Conservation (phyloP, 163 green algal species). For the Trebouxia gelatinosa region DNA sequence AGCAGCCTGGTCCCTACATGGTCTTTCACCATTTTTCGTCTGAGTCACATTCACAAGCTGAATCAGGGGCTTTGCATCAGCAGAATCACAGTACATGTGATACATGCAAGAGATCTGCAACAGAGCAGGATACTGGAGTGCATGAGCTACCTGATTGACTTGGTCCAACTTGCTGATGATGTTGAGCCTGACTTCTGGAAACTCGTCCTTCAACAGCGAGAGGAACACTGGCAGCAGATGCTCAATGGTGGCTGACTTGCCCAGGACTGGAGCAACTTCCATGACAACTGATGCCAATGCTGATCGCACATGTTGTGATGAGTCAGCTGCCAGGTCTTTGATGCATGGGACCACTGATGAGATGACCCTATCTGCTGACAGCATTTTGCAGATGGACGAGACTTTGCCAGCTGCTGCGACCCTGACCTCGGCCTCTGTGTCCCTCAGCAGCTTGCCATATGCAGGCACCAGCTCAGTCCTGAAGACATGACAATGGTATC, state of each 20-base stretch:
- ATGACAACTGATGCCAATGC: constrained; percentile 93
- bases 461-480: constrained; percentile 80
- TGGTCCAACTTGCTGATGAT: constrained; percentile 98
- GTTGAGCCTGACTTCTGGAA: constrained; percentile 96
- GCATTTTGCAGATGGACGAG: constrained; percentile 75
- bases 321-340: constrained; percentile 88
- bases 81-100: neutral
- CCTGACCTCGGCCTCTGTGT: constrained; percentile 95
- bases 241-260: constrained; percentile 81
- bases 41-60: too few relatives aligned
- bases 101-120: neutral
- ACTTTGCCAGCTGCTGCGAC: constrained; percentile 90
- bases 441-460: constrained; percentile 87
- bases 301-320: constrained; percentile 89
- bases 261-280: constrained; percentile 89
- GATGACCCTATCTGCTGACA: constrained; percentile 56
- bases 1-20: too few relatives aligned
- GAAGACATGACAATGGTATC: neutral
- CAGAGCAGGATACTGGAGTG: neutral
- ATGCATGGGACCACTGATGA: constrained; percentile 75
- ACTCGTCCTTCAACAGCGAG: constrained; percentile 91
- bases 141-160: constrained; percentile 59
- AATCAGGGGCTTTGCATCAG: too few relatives aligned
- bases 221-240: constrained; percentile 93
- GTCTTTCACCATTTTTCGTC: too few relatives aligned